phyloP scores from a whole-genome alignment of 2,329 filamentous ascomycete species.

The Talaromyces sp. region DNA sequence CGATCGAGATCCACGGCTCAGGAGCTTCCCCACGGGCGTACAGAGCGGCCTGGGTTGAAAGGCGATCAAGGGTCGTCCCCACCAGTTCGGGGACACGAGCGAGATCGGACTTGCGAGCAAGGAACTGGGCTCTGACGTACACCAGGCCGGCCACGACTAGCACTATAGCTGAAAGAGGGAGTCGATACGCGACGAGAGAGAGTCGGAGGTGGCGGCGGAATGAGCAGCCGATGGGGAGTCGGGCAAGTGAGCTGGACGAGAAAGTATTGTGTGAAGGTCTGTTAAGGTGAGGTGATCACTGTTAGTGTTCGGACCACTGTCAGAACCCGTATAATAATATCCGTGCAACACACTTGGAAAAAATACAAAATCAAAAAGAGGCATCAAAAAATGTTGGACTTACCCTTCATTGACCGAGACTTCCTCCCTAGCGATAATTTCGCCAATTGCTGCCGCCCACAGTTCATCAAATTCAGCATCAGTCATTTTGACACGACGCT shows the following conservation, averaged over 20 bases:
- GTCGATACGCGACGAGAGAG: constrained; percentile 46
- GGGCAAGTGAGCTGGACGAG: constrained; percentile 83
- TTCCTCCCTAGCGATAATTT: constrained; percentile 54
- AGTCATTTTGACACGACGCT: constrained; percentile 75
- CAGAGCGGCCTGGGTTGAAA: constrained; percentile 79
- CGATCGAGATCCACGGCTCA: constrained; percentile 79
- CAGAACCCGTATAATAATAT: constrained; percentile 35
- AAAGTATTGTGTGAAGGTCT: constrained; percentile 69
- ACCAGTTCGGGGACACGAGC: constrained; percentile 78
- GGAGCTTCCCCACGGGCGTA: constrained; percentile 60
- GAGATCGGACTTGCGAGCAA: constrained; percentile 59
- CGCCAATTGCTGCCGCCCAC: constrained; percentile 47
- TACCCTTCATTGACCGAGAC: constrained; percentile 56
- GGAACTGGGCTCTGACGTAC: constrained; percentile 63
- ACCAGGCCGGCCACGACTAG: constrained; percentile 44
- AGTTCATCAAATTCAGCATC: constrained; percentile 89
- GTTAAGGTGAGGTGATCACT: constrained; percentile 68
- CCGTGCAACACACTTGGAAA: constrained; percentile 11
- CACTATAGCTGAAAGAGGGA: constrained; percentile 45
- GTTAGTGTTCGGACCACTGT: constrained; percentile 66
- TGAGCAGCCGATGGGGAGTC: constrained; percentile 68
- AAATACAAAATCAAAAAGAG: constrained; percentile 13
- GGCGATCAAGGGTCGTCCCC: constrained; percentile 72
- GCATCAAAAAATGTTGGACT: constrained; percentile 31
- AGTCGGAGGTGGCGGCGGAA: constrained; percentile 43